phyloP scores from a whole-genome alignment of 305 asterid species.

The Rubia peregrina region DNA sequence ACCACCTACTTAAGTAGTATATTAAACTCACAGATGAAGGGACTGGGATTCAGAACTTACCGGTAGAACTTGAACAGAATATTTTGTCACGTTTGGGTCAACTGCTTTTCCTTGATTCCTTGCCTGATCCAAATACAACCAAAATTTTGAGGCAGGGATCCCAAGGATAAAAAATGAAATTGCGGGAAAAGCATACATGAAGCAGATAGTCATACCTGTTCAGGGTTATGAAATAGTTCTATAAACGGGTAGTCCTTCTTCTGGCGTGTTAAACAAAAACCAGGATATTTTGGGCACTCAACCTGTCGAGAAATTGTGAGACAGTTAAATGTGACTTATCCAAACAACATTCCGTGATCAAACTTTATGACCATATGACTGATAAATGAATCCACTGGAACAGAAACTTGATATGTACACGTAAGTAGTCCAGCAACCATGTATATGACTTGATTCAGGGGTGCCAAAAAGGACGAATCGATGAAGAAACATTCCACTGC shows the following conservation, averaged over 20 bases:
- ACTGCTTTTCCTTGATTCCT: conserved; percentile 48
- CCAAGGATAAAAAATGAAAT: conserved; percentile 2
- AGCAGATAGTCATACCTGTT: conserved; percentile 44
- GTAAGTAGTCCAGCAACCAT: not conserved
- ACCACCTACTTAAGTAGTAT: not conserved
- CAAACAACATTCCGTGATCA: not conserved
- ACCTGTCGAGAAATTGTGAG: conserved; percentile 38
- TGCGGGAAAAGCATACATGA: not conserved
- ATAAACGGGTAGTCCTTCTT: conserved; percentile 85
- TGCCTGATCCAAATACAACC: conserved; percentile 36
- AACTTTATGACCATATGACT: not conserved
- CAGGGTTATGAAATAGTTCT: conserved; percentile 84
- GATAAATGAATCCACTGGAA: not conserved
- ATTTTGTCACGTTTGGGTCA: conserved; percentile 76
- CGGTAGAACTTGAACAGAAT: conserved; percentile 76
- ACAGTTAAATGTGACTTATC: not conserved
- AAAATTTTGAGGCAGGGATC: not conserved
- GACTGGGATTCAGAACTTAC: conserved; percentile 42
- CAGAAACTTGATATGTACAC: not conserved
- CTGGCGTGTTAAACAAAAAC: conserved; percentile 91
- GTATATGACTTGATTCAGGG: not conserved
- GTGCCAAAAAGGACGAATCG: not conserved
- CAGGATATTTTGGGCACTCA: conserved; percentile 94
- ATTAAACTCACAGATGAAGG: conserved; percentile 1
- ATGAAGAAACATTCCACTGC: not conserved